Percentiles rank a stretch among this genome's conserved stretches.
Evolutionary conservation across 148 eudicot genomes (phyloP).

Genomic region (Fagopyrum homotropicum): DNA sequence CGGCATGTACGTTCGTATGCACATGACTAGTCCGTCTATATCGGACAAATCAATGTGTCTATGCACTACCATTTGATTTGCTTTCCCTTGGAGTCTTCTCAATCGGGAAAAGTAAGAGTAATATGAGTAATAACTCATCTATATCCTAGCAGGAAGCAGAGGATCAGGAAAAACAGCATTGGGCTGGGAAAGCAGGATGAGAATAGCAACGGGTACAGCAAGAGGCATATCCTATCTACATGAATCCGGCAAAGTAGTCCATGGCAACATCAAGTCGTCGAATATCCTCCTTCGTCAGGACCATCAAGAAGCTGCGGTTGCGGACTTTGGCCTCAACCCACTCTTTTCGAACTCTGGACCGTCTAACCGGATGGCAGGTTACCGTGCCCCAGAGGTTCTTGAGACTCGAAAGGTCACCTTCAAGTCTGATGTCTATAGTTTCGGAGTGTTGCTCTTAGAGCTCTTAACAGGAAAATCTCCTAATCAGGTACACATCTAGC

Average conservation of each 20-base stretch:
- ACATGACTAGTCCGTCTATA: no score
- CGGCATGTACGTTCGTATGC: no score
- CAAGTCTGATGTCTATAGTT: conserved; percentile 89
- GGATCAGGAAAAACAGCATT: conserved; percentile 77
- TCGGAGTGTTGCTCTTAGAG: conserved; percentile 74
- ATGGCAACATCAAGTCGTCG: conserved; percentile 86
- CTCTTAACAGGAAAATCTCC: conserved; percentile 91
- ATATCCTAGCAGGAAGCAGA: conserved; percentile 56
- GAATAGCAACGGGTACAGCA: conserved; percentile 60
- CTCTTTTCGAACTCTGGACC: conserved; percentile 33
- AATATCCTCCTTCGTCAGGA: conserved; percentile 59
- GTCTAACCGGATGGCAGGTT: conserved; percentile 64
- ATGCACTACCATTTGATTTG: no score
- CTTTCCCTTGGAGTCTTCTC: no score
- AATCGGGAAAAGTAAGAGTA: no score
- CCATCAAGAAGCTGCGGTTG: conserved; percentile 39
- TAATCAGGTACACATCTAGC: conserved; percentile 39
- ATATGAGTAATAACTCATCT: not conserved
- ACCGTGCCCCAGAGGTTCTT: conserved; percentile 83
- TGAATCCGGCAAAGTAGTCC: conserved; percentile 47
- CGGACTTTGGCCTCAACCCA: conserved; percentile 63
- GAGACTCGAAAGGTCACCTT: conserved; percentile 70
- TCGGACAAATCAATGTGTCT: no score
- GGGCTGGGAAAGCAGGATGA: conserved; percentile 83
- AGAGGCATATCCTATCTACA: conserved; percentile 68